Base-by-base conservation (phyloP, 176 grass and related monocot genomes). In the Carex myosuroides region DNA sequence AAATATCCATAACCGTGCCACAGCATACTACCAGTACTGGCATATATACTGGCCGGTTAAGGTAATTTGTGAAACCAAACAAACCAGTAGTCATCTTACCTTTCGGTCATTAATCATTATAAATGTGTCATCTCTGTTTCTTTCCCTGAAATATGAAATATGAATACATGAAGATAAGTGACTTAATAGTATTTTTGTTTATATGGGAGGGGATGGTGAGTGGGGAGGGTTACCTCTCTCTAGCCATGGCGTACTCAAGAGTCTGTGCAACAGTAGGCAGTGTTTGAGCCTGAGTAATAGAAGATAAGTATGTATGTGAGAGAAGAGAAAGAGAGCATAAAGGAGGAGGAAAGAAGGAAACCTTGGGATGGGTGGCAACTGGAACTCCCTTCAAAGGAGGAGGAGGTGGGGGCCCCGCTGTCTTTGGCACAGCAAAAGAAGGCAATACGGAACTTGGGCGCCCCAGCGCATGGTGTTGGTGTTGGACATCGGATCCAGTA, bases 121-220 rank as follows among this genome's bases (percentile, higher is more conserved):
- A 62, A 83, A 83, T 18, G 61, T 10, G 41, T 67, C 80, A 64
- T 83, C 80, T 83, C 41, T 42, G 6, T 48, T 66, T 52, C 62
- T 83, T 29, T 83, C 80, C 62, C 80, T 83, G 80, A 67, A 83
- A 83, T 14, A 6, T 29, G 16, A 61, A 63, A 81, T 64, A 81
- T 42, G 13, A 64, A 64, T 63, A 63, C 14, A 64, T 64, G 5
- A 81, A 64, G 20, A 42, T 42, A 22, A 0, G 13, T 64, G 17
- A 13, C n/a, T 52, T 24, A 68, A 48, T 67, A 65, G 42, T 60
- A 82, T 12, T n/a, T 13, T 54, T 55, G 1, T 56, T 32, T 76
- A 53, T 53, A 55, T 16, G 21, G 71, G 21, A 30, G 44, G 7
- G 39, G 71, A 14, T 29, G 46, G n/a, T 26, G 41, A 13, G 17